Base-by-base conservation (phyloP, 176 grass and related monocot genomes). In the Lolium multiflorum region DNA sequence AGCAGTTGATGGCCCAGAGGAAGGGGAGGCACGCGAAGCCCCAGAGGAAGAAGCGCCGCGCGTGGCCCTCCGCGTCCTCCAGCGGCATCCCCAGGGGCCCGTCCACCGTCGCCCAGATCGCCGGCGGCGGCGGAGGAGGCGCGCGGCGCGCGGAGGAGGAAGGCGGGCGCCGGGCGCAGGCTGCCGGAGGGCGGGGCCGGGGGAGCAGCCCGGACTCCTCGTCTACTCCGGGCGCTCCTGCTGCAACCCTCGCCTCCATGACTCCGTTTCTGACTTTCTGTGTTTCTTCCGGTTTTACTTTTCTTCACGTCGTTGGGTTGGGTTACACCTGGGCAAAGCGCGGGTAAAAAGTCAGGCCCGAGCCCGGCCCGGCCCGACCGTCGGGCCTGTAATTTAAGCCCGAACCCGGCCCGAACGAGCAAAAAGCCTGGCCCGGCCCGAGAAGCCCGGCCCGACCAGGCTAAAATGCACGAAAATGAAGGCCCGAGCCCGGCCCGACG, bases 1-100 rank as follows among this genome's bases (percentile, higher is more conserved):
- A 96, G 90, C 90, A 96, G 86, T 99, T 99, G 84, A 96, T 90
- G 62, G 94, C 97, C 97, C 97, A 99, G 55, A 99, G 90, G 59
- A 99, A 88, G 84, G 97, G 97, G 31, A 99, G 87, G 75, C 93
- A 87, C 2, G 94, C 97, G 76, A 99, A 99, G 0, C 97, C 97
- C 97, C 97, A 96, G 0, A 92, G 82, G 87, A 96, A 99, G 94
- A 94, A 91, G 80, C 89, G 84, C 26, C 89, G 90, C 1, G 97
- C 94, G 35, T 96, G 91, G 56, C 79, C 85, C 81, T 86, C 90
- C 24, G 90, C 90, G 22, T 96, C 97, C 79, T 94, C 97, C 77
- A 88, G 84, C 57, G 90, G 89, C 44, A 99, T 89, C 14, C 94
- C 97, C 20, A 94, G 81, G 25, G 93, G 89, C 0, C 94, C 94